Evolutionary conservation across 495 filamentous ascomycete species (phyloP).

Genomic region (Tuber umbilicatum): DNA sequence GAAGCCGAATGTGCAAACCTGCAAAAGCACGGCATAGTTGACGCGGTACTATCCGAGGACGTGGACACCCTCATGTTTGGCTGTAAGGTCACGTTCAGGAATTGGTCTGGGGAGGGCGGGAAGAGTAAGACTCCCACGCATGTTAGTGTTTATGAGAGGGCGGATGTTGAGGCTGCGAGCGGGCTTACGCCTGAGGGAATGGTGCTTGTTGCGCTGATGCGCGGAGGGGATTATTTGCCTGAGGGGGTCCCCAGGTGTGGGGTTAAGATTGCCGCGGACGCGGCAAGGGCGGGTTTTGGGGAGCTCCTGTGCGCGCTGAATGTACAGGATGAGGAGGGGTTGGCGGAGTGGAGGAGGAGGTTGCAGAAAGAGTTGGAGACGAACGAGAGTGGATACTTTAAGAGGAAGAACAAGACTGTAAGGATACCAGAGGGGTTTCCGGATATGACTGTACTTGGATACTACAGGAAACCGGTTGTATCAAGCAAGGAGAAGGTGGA

Average conservation of each 20-base stretch:
- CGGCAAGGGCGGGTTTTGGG: slow-evolving; percentile 83
- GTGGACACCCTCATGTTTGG: slow-evolving; percentile 99
- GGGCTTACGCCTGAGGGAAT: slow-evolving; percentile 78
- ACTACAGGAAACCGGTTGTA: slow-evolving; percentile 78
- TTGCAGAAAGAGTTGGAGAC: slow-evolving; percentile 68
- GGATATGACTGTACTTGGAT: slow-evolving; percentile 66
- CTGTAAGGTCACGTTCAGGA: slow-evolving; percentile 65
- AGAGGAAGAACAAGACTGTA: slow-evolving; percentile 63
- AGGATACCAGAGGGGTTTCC: slow-evolving; percentile 77
- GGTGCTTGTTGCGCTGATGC: slow-evolving; percentile 91
- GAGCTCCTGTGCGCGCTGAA: slow-evolving; percentile 61
- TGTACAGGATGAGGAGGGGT: slow-evolving; percentile 48
- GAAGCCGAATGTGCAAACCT: slow-evolving; percentile 92
- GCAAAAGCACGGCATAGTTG: slow-evolving; percentile 76
- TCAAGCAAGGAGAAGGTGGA: slow-evolving; percentile 58
- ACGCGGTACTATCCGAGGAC: slow-evolving; percentile 94
- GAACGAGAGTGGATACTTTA: slow-evolving; percentile 80
- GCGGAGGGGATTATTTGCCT: slow-evolving; percentile 89
- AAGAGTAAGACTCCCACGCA: slow-evolving; percentile 70
- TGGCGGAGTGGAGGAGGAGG: slow-evolving; percentile 67
- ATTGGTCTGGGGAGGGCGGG: slow-evolving; percentile 69
- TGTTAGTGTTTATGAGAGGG: slow-evolving; percentile 66
- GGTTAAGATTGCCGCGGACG: slow-evolving; percentile 78
- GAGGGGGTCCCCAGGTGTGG: slow-evolving; percentile 84
- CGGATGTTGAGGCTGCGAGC: slow-evolving; percentile 49